phyloP scores from a whole-genome alignment of 78 protist genomes.

The Paulinella micropora region DNA sequence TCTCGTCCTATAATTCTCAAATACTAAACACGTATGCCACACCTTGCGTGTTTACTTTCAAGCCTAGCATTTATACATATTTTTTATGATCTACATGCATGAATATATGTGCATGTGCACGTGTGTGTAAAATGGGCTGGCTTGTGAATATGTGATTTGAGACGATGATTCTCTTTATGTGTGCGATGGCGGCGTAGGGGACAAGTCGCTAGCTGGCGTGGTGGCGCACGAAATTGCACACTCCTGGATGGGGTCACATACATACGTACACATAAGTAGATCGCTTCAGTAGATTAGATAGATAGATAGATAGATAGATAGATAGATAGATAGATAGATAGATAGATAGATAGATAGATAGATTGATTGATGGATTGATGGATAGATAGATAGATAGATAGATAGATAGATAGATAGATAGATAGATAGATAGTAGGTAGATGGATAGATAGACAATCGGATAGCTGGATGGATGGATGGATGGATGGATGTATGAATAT shows the following conservation, averaged over 20 bases:
- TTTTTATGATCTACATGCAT: too few species aligned
- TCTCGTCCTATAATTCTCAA: too few species aligned
- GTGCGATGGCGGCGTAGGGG: too few species aligned
- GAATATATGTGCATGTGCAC: too few species aligned
- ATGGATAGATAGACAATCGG: not conserved
- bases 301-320: not conserved
- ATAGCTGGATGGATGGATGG: not conserved
- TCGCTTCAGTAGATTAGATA: not conserved
- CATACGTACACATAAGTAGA: not conserved
- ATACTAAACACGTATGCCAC: too few species aligned
- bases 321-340: not conserved
- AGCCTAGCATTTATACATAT: too few species aligned
- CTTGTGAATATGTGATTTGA: too few species aligned
- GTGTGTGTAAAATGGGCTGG: too few species aligned
- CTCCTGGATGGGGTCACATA: slow-evolving; percentile 28
- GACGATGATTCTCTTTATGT: too few species aligned
- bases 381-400: not conserved
- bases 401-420: not conserved
- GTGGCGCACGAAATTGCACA: slow-evolving; percentile 21
- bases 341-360: not conserved
- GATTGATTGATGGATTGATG: not conserved
- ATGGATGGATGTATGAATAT: not conserved
- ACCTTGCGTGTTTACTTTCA: too few species aligned
- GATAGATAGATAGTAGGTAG: not conserved
- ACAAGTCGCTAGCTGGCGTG: not conserved